Percentiles rank a stretch among this genome's conserved stretches.
phyloP scores from a whole-genome alignment of 768 basidiomycete species.

The Dictyophora rubrovolvata region DNA sequence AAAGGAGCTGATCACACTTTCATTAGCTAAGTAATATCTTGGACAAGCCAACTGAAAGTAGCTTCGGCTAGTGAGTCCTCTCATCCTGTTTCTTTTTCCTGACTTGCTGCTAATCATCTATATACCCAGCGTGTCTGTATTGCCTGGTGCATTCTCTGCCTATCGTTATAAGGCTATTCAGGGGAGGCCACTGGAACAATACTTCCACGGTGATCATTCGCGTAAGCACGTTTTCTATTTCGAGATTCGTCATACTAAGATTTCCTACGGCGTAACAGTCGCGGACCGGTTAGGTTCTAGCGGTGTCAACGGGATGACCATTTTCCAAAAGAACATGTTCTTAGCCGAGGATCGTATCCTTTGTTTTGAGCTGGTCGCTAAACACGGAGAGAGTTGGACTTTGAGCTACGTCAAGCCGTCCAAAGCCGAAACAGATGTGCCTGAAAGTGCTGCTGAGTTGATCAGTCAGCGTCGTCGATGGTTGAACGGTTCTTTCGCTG shows the following conservation, averaged over 20 bases:
- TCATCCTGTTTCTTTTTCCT: too few relatives aligned
- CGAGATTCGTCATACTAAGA: constrained; percentile 36
- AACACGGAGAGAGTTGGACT: constrained; percentile 79
- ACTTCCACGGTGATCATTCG: constrained; percentile 33
- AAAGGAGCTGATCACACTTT: neutral
- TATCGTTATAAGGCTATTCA: constrained; percentile 91
- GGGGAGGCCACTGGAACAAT: constrained; percentile 57
- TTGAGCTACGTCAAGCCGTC: constrained; percentile 89
- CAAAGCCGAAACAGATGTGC: constrained; percentile 95
- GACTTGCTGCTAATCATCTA: too few relatives aligned
- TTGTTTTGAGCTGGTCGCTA: constrained; percentile 94
- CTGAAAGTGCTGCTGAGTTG: constrained; percentile 81
- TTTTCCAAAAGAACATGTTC: constrained; percentile 92
- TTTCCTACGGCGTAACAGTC: constrained; percentile 43
- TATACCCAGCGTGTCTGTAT: constrained; percentile 54
- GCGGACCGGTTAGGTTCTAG: constrained; percentile 88
- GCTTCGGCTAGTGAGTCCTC: constrained; percentile 62
- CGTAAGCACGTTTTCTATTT: constrained; percentile 60
- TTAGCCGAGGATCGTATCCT: constrained; percentile 93
- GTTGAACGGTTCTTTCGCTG: constrained; percentile 94
- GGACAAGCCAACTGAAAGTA: constrained; percentile 93
- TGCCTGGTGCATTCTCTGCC: constrained; percentile 95
- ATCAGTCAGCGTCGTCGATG: constrained; percentile 94
- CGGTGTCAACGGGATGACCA: constrained; percentile 94
- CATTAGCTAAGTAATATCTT: constrained; percentile 94